phyloP scores from a whole-genome alignment of 2,329 filamentous ascomycete genomes.

The Apiospora phragmitis region DNA sequence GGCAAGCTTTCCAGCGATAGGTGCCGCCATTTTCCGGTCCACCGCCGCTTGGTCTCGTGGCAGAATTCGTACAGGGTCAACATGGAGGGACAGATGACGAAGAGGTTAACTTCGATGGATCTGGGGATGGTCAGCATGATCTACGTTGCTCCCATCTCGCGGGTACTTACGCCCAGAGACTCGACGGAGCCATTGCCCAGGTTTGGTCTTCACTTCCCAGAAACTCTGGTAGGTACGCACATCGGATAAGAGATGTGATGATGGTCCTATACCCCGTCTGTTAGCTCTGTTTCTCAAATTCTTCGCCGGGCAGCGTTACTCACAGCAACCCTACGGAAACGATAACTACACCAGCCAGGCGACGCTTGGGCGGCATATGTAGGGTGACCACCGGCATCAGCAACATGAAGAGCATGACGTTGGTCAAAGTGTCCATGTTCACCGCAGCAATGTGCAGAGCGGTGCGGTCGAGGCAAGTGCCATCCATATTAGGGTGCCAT shows the following conservation, averaged over 20 bases:
- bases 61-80: background rate
- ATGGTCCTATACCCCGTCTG: background rate
- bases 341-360: background rate
- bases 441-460: background rate
- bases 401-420: background rate
- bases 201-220: background rate
- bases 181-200: background rate
- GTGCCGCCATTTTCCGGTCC: background rate
- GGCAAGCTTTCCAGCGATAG: background rate
- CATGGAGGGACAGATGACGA: slow-evolving; percentile 7
- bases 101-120: slow-evolving; percentile 9
- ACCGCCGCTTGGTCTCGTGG: background rate
- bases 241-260: background rate
- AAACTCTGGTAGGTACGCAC: background rate
- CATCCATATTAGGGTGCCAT: background rate
- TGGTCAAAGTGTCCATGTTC: background rate
- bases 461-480: background rate
- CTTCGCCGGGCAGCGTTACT: background rate
- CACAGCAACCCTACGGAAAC: background rate
- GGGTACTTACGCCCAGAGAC: background rate
- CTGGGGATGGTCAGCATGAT: background rate
- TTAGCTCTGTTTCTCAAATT: background rate
- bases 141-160: background rate
- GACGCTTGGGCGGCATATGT: background rate
- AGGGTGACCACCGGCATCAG: background rate